These are phyloP conservation scores for Chlorencoelia australis DNA, from an alignment of 2,329 filamentous ascomycete genomes.

Conservation along the genomic window DNA sequence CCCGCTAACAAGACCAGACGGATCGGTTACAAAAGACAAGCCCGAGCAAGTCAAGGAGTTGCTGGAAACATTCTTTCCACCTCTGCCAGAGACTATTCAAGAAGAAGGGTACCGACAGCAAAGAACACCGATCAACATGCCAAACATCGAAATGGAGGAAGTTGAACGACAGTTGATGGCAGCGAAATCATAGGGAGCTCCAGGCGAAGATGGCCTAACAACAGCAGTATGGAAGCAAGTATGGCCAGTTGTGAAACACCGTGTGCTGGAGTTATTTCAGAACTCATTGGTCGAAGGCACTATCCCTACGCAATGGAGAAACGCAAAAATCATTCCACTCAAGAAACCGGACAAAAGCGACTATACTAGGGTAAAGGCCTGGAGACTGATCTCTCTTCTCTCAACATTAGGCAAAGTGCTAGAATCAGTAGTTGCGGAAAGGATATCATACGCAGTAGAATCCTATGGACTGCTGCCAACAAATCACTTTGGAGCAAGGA, in stretches of 20 bases:
- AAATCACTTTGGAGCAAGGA: constrained; percentile 31
- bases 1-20: constrained; percentile 1
- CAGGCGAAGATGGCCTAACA: constrained; percentile 9
- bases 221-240: constrained; percentile 19
- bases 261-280: constrained; percentile 15
- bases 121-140: constrained; percentile 1
- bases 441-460: constrained; percentile 26
- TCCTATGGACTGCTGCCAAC: constrained; percentile 24
- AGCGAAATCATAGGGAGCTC: constrained; percentile 4
- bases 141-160: constrained; percentile 2
- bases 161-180: constrained; percentile 1
- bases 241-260: constrained; percentile 18
- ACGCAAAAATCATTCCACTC: constrained; percentile 24
- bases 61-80: constrained; percentile 3
- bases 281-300: constrained; percentile 10
- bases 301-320: constrained; percentile 18
- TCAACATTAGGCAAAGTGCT: constrained; percentile 21
- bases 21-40: neutral
- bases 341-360: constrained; percentile 23
- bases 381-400: constrained; percentile 22
- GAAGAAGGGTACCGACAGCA: constrained; percentile 3
- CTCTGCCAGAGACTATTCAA: constrained; percentile 1
- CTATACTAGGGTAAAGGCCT: constrained; percentile 20
- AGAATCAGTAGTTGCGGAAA: constrained; percentile 24
- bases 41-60: constrained; percentile 3